Evolutionary conservation across 2,329 filamentous ascomycete species (phyloP), one percentile per base, ranked within the genome.

Genomic region (Ampelomyces quisqualis): DNA sequence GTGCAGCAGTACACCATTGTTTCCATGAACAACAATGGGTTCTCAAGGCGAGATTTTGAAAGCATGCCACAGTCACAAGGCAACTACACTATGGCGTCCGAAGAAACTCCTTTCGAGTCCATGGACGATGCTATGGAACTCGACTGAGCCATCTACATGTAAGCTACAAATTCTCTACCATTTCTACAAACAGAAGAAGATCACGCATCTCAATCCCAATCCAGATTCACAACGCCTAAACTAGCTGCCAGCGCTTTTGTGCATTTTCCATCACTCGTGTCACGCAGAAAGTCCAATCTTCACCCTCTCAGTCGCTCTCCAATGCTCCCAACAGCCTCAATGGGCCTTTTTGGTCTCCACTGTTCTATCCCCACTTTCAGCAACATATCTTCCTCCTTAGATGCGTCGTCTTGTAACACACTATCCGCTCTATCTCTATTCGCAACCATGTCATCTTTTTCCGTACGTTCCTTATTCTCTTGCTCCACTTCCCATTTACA

Each of bases 81-180:
- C 7, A 22, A 39, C 14, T 40, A 37, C 1, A 28, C 24, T 6
- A 53, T 55, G 43, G 47, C 50, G 1, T 49, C 50, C 28, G 55
- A 55, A 1, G 61, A 65, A 36, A 40, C 40, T 7, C 63, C 64
- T 1, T 53, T 52, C 10, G 64, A 65, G 32, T 67, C 55, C 17
- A 64, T 65, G 62, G 54, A 63, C 24, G 64, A 67, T 38, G 62
- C 62, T 1, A 66, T 67, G 62, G 62, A 67, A n/a, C 29, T 67
- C 10, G 64, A 67, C 15, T 64, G 32, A 45, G n/a, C 7, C 13
- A 7, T 34, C n/a, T 13, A 8, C 6, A 2, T 28, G 26, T 28
- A 14, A 28, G 26, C 15, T 14, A 14, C n/a, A 14, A 13, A 11
- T 14, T 10, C n/a, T 28, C 15, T 8, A 14, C 15, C 26, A 14